Base-by-base conservation (phyloP, 371 early-diverging fungal genomes). In the Mortierella sp. region DNA sequence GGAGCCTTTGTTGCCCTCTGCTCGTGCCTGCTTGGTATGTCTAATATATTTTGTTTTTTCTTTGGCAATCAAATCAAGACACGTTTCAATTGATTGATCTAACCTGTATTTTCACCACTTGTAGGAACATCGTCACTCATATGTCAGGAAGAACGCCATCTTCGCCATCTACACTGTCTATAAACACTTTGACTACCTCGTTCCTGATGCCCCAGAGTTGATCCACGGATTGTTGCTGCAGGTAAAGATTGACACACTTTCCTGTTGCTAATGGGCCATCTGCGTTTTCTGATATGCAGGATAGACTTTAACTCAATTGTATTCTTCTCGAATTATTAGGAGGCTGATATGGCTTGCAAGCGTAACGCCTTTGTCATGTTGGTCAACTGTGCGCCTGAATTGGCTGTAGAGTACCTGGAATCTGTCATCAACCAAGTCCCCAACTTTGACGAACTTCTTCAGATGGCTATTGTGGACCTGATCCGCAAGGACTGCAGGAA, bases 141-240 rank as follows among this genome's bases (percentile, higher is more conserved):
- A 98, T 85, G 99, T 99, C 58, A 92, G 99, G 79, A 96, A 96
- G 85, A 99, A 98, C 84, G 99, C 99, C 43, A 94, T 99, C 33
- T 91, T 96, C 59, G 98, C 98, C 63, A 93, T 99, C 67, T 92
- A 91, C 57, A 86, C 94, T 41, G 95, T 98, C 71, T 97, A 92
- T 87, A 94, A 94, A 69, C 88, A 90, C 83, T 92, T 93, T 83
- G 95, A 97, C 64, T 90, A 92, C 69, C 89, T 99, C 43, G 94
- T 98, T 67, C 99, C 99, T 24, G 99, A 99, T 83, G 97, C 97
- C 22, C 96, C 97, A 15, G 97, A 97, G 84, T 85, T 97, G 65
- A 92, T 98, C 70, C 87, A 93, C 64, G 87, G 85, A 47, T 94
- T 96, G 84, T 84, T 98, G 65, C 81, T 87, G 15, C 85, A 89